A percentile compares a stretch with the other conserved stretches of the same genome.
These are phyloP conservation scores for Bjerkandera adusta DNA, from an alignment of 1,284 basidiomycete genomes.

Conservation along the genomic window DNA sequence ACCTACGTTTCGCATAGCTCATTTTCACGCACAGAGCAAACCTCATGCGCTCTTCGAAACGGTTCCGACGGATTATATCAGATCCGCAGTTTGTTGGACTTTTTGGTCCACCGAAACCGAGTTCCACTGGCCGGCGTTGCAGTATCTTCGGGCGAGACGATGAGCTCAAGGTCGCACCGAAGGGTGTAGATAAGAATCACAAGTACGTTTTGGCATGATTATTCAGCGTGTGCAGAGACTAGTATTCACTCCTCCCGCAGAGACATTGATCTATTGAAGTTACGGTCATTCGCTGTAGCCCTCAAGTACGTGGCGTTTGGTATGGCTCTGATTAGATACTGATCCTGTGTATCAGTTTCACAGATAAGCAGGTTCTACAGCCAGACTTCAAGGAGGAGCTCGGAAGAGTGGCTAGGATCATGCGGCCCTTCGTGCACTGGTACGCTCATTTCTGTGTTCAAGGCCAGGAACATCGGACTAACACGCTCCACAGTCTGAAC, in stretches of 20 bases:
- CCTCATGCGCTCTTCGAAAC: conserved; percentile 58
- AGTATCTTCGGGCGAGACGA: conserved; percentile 83
- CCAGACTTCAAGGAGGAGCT: conserved; percentile 67
- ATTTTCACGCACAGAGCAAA: conserved; percentile 48
- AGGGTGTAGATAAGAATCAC: conserved; percentile 83
- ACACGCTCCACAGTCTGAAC: conserved; percentile 52
- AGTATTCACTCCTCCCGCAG: conserved; percentile 31
- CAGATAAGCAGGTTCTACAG: conserved; percentile 69
- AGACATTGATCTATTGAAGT: conserved; percentile 86
- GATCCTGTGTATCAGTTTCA: conserved; percentile 50
- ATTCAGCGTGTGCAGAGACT: background rate
- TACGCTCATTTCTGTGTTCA: conserved; percentile 36
- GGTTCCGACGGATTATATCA: conserved; percentile 67
- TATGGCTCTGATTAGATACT: background rate
- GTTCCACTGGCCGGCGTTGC: conserved; percentile 64
- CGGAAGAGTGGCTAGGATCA: conserved; percentile 49
- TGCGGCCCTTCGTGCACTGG: conserved; percentile 83
- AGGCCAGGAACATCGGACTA: background rate
- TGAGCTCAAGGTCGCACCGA: conserved; percentile 80
- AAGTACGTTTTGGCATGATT: conserved; percentile 44
- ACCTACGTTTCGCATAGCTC: conserved; percentile 1
- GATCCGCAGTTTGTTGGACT: conserved; percentile 63
- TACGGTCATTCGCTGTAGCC: conserved; percentile 74
- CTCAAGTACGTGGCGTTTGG: conserved; percentile 47
- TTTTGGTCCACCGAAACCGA: conserved; percentile 70